These are phyloP conservation scores for Aspergillus fijiensis DNA, from an alignment of 2,329 filamentous ascomycete species.

Conservation along the genomic window DNA sequence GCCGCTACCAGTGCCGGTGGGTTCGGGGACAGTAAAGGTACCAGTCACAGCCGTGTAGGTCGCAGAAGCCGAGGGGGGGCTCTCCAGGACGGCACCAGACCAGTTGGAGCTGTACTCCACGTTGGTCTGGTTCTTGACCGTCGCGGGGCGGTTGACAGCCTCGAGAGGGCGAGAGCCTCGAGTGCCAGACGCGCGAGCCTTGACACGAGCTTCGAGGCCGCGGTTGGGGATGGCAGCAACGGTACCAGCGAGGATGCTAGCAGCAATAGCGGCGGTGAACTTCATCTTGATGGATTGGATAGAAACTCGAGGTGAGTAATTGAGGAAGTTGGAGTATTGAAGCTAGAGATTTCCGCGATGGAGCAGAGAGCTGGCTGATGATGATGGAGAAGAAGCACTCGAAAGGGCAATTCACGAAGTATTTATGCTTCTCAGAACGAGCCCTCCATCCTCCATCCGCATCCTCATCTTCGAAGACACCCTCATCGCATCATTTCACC, in stretches of 20 bases:
- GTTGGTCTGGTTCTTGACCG: conserved; percentile 41
- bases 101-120: conserved; percentile 57
- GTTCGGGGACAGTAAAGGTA: conserved; percentile 51
- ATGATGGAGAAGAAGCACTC: neutral
- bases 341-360: neutral
- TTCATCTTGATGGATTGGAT: conserved; percentile 46
- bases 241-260: conserved; percentile 43
- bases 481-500: conserved; percentile 4
- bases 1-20: conserved; percentile 31
- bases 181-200: conserved; percentile 24
- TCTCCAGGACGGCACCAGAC: conserved; percentile 58
- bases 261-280: conserved; percentile 41
- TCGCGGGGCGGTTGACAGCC: conserved; percentile 26
- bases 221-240: conserved; percentile 50
- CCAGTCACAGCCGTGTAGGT: conserved; percentile 55
- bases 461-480: neutral
- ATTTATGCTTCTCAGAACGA: neutral
- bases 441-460: neutral
- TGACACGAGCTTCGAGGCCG: conserved; percentile 35
- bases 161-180: conserved; percentile 32
- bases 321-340: neutral
- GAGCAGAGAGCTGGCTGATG: neutral
- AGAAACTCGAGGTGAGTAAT: neutral
- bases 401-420: neutral
- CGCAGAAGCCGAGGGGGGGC: conserved; percentile 26